Evolutionary conservation across 2,329 filamentous ascomycete genomes (phyloP), one percentile per base, ranked within the genome.

Genomic region (Cladophialophora immunda): DNA sequence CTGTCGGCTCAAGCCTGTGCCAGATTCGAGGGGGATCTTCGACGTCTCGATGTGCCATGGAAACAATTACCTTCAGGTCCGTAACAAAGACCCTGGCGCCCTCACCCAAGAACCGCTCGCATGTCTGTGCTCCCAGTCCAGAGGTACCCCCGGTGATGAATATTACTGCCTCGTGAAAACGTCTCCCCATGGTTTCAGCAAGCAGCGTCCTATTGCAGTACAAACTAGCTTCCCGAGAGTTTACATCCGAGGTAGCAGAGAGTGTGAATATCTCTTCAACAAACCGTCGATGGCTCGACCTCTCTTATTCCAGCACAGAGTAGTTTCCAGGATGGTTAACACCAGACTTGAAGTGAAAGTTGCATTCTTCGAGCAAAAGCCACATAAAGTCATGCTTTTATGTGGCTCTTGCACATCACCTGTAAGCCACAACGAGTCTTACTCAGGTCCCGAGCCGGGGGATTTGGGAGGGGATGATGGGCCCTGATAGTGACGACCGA

Each of bases 131-230:
- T 63, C 64, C 64, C 9, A 67, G 58, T 19, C 64, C 64, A 59
- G 64, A 67, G 45, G 54, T 67, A 25, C 58, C 64, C 13, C 64
- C 64, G 17, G 64, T 67, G 54, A 67, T 45, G 34, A 67, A 67
- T 17, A 67, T 32, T 53, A 67, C 64, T 32, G 41, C 22, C 30
- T 63, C 59, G 22, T 30, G 19, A 34, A 67, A 67, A 29, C 64
- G 64, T 30, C 45, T 32, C 30, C 45, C 36, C 63, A 65, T 65
- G 13, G 19, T 61, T 34, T 41, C 30, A 57, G n/a, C 13, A 17
- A 47, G 19, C 5, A 41, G 32, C 11, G 15, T 36, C 25, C 9
- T n/a, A 30, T 27, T 27, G 36, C n/a, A n/a, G n/a, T n/a, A n/a
- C n/a, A n/a, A n/a, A n/a, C n/a, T n/a, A n/a, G n/a, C n/a, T n/a